These are phyloP conservation scores for Termitomyces sp. DNA, from an alignment of 768 basidiomycete genomes.

Conservation along the genomic window DNA sequence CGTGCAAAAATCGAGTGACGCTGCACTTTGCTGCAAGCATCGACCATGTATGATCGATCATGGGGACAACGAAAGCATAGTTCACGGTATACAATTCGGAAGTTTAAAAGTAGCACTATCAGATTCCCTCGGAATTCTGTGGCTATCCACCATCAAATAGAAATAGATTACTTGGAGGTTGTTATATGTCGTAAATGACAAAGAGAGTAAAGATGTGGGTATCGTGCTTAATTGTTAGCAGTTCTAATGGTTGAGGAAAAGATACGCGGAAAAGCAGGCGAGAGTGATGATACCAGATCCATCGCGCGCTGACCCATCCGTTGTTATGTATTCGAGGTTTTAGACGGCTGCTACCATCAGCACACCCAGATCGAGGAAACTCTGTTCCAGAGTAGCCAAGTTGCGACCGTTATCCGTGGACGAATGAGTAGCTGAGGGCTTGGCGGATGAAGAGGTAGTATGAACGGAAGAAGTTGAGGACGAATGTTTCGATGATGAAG, in stretches of 20 bases:
- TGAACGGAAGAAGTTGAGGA: not conserved
- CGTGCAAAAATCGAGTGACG: not conserved
- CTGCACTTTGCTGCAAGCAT: not conserved
- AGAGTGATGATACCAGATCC: slow-evolving; percentile 4
- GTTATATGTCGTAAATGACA: not conserved
- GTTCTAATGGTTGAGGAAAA: slow-evolving; percentile 7
- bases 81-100: not conserved
- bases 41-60: not conserved
- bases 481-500: not conserved
- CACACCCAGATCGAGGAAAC: slow-evolving; percentile 8
- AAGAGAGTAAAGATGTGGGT: slow-evolving; percentile 4
- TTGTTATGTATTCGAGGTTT: not conserved
- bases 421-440: not conserved
- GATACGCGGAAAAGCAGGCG: not conserved
- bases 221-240: slow-evolving; percentile 8
- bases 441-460: slow-evolving; percentile 2
- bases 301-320: slow-evolving; percentile 4
- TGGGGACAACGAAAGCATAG: not conserved
- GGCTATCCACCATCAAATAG: slow-evolving; percentile 1
- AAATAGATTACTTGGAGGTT: slow-evolving; percentile 2
- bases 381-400: slow-evolving; percentile 6
- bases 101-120: not conserved
- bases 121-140: not conserved
- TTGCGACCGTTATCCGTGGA: not conserved
- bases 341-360: slow-evolving; percentile 7